Evolutionary conservation across 2,329 filamentous ascomycete genomes (phyloP).

Genomic region (Parafenestella ontariensis): DNA sequence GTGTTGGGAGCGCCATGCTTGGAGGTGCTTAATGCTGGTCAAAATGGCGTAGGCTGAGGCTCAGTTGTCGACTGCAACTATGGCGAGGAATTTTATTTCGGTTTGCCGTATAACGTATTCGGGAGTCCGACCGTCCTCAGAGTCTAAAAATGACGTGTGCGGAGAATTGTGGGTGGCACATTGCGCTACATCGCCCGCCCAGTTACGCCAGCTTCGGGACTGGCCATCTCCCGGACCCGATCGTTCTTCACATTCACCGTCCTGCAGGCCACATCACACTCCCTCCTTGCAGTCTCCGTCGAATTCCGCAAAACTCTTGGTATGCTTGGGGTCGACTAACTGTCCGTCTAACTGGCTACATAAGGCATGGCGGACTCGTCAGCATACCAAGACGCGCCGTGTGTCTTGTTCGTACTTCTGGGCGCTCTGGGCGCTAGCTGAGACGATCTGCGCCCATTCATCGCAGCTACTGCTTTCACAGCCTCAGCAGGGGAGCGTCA

Average conservation of each 20-base stretch:
- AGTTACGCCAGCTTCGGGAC: not conserved
- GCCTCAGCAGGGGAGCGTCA: slow-evolving; percentile 24
- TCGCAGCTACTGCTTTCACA: slow-evolving; percentile 13
- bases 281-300: not conserved
- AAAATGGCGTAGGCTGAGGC: no score
- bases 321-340: not conserved
- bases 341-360: not conserved
- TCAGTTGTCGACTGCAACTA: not conserved
- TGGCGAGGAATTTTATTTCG: no score
- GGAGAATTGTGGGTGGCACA: not conserved
- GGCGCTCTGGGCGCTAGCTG: slow-evolving; percentile 20
- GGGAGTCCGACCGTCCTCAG: not conserved
- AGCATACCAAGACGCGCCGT: not conserved
- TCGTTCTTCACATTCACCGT: not conserved
- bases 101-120: not conserved
- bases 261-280: not conserved
- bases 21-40: not conserved
- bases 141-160: not conserved
- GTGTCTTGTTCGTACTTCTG: not conserved
- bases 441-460: slow-evolving; percentile 13
- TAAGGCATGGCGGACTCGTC: not conserved
- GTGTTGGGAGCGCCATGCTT: slow-evolving; percentile 42
- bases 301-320: not conserved
- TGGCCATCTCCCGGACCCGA: not conserved
- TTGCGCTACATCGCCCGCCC: not conserved